Conservation (phyloP, 2,329 filamentous ascomycete genomes). For the Pseudogymnoascus sp. region DNA sequence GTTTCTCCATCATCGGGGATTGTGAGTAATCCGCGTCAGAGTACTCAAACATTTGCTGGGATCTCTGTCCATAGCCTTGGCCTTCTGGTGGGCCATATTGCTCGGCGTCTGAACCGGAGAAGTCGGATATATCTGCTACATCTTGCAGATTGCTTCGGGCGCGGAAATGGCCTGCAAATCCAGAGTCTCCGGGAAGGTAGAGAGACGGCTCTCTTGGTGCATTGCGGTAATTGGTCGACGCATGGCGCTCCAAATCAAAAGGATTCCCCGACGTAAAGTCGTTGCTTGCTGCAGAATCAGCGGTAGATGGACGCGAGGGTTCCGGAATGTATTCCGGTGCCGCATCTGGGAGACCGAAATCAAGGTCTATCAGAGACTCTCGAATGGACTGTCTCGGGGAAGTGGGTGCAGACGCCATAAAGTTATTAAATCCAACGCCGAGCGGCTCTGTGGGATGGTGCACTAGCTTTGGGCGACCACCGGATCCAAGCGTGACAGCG, state of each 20-base stretch:
- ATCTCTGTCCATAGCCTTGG: neutral
- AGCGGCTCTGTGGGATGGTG: constrained; percentile 47
- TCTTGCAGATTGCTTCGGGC: constrained; percentile 19
- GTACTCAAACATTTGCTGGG: neutral
- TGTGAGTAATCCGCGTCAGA: neutral
- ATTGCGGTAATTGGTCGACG: constrained; percentile 41
- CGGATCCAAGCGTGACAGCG: constrained; percentile 24
- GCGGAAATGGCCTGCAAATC: constrained; percentile 32
- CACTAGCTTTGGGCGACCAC: constrained; percentile 38
- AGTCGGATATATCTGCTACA: constrained; percentile 25
- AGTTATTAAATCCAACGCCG: constrained; percentile 7
- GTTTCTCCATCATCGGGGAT: constrained; percentile 11
- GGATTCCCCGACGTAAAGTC: constrained; percentile 49
- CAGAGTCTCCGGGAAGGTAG: constrained; percentile 53
- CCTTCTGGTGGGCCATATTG: constrained; percentile 1
- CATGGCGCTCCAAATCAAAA: constrained; percentile 56
- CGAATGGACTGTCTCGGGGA: constrained; percentile 21
- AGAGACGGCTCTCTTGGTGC: constrained; percentile 32
- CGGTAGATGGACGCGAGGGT: constrained; percentile 46
- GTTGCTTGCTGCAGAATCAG: constrained; percentile 51
- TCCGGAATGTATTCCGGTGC: constrained; percentile 45
- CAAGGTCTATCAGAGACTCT: constrained; percentile 42
- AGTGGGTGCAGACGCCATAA: constrained; percentile 13
- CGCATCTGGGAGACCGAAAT: constrained; percentile 45
- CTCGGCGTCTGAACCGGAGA: constrained; percentile 25